Base-by-base conservation (phyloP, 2,329 filamentous ascomycete species). In the Pestalotiopsis sp. region DNA sequence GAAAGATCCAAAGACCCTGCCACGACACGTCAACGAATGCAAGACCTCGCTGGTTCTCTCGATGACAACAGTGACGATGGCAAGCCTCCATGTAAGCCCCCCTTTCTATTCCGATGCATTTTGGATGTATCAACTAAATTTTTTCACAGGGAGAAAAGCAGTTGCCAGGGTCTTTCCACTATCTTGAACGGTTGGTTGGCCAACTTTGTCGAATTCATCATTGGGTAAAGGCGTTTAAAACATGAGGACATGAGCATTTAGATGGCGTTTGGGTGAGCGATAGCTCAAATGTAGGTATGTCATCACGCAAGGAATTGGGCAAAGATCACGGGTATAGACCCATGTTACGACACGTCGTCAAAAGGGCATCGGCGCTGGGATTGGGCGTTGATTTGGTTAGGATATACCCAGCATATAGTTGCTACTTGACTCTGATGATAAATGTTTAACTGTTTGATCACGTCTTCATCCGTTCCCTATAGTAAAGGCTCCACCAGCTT, bases 91-190 rank as follows among this genome's bases (percentile, higher is more conserved):
- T 75, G 76, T 73, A 69, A 76, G 77, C 63, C 5, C 31, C 56
- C 3, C 57, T 17, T 9, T 49, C 20, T 25, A 27, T 12, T 36
- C 39, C 62, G 31, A 6, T 31, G 31, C 31, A 31, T 25, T 62
- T 7, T 65, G 11, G 27, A 31, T 41, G 17, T 57, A 67, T n/a
- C 36, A 52, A 52, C 73, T 77, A 69, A 76, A 70, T 60, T 49
- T 67, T 66, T 57, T 49, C 59, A 23, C 66, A 85, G 83, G 83
- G 83, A 80, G 81, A 66, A 82, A 80, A 68, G 79, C 78, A 66
- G 75, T 83, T 66, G 78, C 80, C 45, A 83, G 82, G 58, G 77
- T 85, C 65, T 85, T 85, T 66, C 83, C 83, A 7, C 45, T 56
- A 56, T 56, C 64, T 20, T 66, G 64, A 66, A 39, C 38, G 13